phyloP scores from a whole-genome alignment of 805 yeast genomes.

The Suhomyces tanzawaensis region DNA sequence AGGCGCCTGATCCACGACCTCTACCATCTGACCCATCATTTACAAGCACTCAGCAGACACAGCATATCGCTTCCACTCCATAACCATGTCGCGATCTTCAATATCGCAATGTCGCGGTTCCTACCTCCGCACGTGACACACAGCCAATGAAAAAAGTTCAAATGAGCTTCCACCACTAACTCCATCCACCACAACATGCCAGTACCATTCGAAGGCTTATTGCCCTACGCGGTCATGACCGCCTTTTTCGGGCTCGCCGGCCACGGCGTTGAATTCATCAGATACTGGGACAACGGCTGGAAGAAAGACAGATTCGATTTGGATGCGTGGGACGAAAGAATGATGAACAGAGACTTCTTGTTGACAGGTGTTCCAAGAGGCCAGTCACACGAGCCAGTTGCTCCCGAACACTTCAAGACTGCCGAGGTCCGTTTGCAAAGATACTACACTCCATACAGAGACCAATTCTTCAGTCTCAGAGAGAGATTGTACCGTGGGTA shows the following conservation, averaged over 20 bases:
- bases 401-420: conserved; percentile 78
- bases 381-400: conserved; percentile 61
- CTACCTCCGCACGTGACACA: conserved; percentile 3
- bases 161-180: conserved; percentile 3
- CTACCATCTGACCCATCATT: no score
- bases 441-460: conserved; percentile 48
- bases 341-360: conserved; percentile 72
- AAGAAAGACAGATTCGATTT: conserved; percentile 44
- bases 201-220: conserved; percentile 47
- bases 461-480: conserved; percentile 45
- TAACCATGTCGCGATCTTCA: no score
- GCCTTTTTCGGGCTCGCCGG: conserved; percentile 47
- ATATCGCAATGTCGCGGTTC: no score
- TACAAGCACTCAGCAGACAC: no score
- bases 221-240: conserved; percentile 46
- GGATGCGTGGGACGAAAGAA: conserved; percentile 40
- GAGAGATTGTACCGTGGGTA: conserved; percentile 48
- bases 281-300: conserved; percentile 52
- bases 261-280: conserved; percentile 42
- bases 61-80: no score
- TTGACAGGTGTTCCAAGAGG: conserved; percentile 74
- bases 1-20: no score
- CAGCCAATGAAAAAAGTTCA: conserved; percentile 6
- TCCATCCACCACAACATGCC: conserved; percentile 36
- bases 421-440: conserved; percentile 40